Evolutionary conservation across 1,284 basidiomycete species (phyloP), one percentile per base, ranked within the genome.

Genomic region (Microbotryum lychnidis-dioicae): DNA sequence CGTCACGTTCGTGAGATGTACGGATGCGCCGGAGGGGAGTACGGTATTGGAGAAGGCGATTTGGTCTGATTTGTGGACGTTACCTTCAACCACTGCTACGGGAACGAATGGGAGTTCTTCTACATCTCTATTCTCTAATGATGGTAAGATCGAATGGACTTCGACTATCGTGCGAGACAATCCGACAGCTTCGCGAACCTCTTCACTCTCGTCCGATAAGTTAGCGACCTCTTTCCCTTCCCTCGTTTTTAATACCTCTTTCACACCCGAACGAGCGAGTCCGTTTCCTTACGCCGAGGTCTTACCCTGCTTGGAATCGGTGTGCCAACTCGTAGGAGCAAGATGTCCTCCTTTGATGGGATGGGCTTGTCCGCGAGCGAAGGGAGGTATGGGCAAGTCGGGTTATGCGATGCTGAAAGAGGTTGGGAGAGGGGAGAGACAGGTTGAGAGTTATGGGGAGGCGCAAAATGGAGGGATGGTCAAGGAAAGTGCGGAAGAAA

Each of bases 1-100:
- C n/a, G 71, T 75, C 16, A 67, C 72, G 7, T 74, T 78, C 63
- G 77, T 77, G 1, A 67, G 77, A 12, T 78, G 77, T 62, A 73
- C 74, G 25, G 76, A 77, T 56, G 54, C 64, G 16, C 60, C 61
- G 50, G 68, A 58, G 23, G 72, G 75, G 4, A 78, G 78, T 60
- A 70, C 65, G 27, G 69, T 72, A 52, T 78, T 75, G 74, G 62
- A 75, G 0, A 77, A 76, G 59, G 72, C 75, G 20, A 71, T 74
- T 8, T 66, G 72, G 7, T 74, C 78, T 62, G 77, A 77, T 1
- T 67, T 76, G 10, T 78, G 77, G 62, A 73, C 73, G 25, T 76
- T 77, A 54, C 51, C 64, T n/a, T 56, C 61, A 6, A 0, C 55
- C 14, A 45, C 50, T 33, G 27, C 27, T 6, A 23, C 51, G 8